Evolutionary conservation across 495 filamentous ascomycete species (phyloP), one percentile per base, ranked within the genome.

Genomic region (Penicillium steckii): DNA sequence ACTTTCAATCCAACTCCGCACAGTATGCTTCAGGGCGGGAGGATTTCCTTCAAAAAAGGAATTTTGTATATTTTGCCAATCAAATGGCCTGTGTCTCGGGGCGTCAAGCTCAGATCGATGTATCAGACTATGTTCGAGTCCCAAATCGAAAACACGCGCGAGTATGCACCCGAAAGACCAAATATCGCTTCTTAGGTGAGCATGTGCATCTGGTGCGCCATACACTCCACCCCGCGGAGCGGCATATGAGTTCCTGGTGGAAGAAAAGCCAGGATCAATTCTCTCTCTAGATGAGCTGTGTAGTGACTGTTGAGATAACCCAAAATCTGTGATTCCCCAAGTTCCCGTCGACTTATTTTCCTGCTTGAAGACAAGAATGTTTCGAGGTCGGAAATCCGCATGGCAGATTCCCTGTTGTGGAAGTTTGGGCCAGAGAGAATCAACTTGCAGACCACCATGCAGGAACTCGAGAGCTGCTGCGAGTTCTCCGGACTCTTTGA

Each of bases 131-230:
- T 27, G 25, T 13, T 32, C 44, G 4, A 47, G 26, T 1, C 44
- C 44, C 17, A 47, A 32, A 15, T 12, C 25, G 8, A 47, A 33
- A 1, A 47, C 17, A 4, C 22, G 27, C 25, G 17, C 17, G 8
- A 47, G 27, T 32, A 47, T 47, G 27, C 44, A 47, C 17, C 44
- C 44, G 12, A 47, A 47, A 7, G 44, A 47, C 44, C 44, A 47
- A 21, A 47, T 27, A 21, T 47, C 44, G 18, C 44, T 33, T 13
- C 26, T 30, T 18, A 8, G 25, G 30, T 32, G 26, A 35, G 26
- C 5, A 9, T n/a, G 25, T 0, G 15, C 4, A 8, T 47, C 44
- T 12, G 44, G 44, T 24, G 44, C 27, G 12, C 12, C 25, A 26
- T 47, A 33, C 10, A 21, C n/a, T 13, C 30, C 30, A 12, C 12